Percentiles rank a stretch among this genome's conserved stretches.
Conservation (phyloP, 768 basidiomycete species). For the Tulasnella calospora region DNA sequence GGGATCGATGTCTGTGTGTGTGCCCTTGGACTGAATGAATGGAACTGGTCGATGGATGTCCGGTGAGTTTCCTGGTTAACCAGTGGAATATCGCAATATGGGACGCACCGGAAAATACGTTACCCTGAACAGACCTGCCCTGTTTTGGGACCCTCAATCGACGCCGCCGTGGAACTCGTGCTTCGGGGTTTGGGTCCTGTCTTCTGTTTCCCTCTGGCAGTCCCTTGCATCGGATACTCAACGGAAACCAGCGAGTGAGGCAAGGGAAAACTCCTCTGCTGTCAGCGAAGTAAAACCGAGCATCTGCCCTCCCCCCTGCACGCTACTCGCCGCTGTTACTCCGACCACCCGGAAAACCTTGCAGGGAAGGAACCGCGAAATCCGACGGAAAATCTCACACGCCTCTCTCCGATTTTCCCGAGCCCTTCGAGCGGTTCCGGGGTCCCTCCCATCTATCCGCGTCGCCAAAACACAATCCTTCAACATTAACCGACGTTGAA, state of each 20-base stretch:
- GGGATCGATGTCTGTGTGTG: neutral
- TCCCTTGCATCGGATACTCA: neutral
- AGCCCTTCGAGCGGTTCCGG: neutral
- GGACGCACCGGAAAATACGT: conserved; percentile 2
- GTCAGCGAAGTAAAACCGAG: too few species aligned
- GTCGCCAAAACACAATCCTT: neutral
- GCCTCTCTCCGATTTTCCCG: neutral
- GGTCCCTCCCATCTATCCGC: neutral
- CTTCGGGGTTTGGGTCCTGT: too few species aligned
- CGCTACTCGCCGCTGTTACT: too few species aligned
- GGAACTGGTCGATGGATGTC: neutral
- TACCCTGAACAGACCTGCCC: neutral
- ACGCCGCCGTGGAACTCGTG: neutral
- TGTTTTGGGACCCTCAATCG: neutral
- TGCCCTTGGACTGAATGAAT: neutral
- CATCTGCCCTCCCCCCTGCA: too few species aligned
- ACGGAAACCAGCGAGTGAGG: neutral
- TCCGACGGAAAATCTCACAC: neutral
- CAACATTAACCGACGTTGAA: neutral
- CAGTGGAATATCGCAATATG: neutral
- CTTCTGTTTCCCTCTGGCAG: neutral
- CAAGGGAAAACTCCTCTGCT: too few species aligned
- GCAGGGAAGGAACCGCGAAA: neutral
- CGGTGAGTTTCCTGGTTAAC: neutral
- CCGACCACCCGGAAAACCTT: neutral